Evolutionary conservation across 2,329 filamentous ascomycete species (phyloP), one percentile per base, ranked within the genome.

Genomic region (Dactylellina sp.): DNA sequence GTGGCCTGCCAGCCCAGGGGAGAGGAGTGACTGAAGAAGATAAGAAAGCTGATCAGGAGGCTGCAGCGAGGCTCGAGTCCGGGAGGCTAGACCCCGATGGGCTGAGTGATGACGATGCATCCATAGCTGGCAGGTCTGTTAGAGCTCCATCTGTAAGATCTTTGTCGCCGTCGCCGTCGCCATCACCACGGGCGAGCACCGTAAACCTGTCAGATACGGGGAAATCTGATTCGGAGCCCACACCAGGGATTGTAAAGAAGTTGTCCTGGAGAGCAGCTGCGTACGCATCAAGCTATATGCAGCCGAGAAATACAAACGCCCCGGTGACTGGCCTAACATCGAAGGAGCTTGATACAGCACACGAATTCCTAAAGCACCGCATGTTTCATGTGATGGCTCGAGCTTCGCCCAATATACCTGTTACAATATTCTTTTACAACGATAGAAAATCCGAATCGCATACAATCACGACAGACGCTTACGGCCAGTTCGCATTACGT

Each of bases 391-490:
- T 99, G 80, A 86, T 99, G 82, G 92, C 92, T 0, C 93, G 89
- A 42, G 92, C 95, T 0, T 83, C 93, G 65, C 87, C 89, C 0
- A 87, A 90, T 56, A 86, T 89, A 18, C 89, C 93, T 0, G 89
- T 99, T 60, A 97, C 93, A 0, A 84, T 97, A 0, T 97, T 98
- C 83, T 98, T 99, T 81, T 99, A 96, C 82, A 95, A 98, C 78
- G 88, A 96, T 12, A 82, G 86, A 1, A 86, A 89, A 56, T 97
- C 94, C 0, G 89, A 93, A 77, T 96, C 94, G 25, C 87, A 90
- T 59, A 97, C 91, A 0, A 88, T 97, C 2, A 86, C 87, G 75
- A 99, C 96, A 0, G 90, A 97, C 79, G 90, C 95, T 32, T 88
- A 91, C 0, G 95, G 95, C 0, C 95, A 99, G 81, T 99, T 99